Evolutionary conservation across 306 rosid species (phyloP).

Genomic region (Castanopsis chinensis): DNA sequence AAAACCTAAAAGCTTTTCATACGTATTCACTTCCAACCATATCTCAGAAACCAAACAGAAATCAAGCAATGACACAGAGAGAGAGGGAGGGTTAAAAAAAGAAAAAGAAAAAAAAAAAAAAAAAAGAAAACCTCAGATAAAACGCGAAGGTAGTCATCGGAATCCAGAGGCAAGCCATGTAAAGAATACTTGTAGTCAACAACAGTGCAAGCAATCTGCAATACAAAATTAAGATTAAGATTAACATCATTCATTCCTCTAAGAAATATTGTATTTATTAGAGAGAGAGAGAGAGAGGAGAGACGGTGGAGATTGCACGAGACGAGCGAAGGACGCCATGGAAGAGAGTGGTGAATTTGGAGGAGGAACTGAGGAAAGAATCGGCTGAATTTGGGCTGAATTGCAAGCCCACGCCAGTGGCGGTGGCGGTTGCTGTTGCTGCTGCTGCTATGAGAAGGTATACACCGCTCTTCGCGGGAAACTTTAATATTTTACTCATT

Average conservation of each 20-base stretch:
- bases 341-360: slow-evolving; percentile 24
- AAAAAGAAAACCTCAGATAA: slow-evolving; percentile 51
- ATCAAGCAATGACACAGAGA: neutral
- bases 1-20: no score
- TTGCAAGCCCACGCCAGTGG: slow-evolving; percentile 25
- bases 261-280: no score
- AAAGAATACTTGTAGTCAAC: slow-evolving; percentile 69
- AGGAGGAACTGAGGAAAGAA: slow-evolving; percentile 8
- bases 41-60: neutral
- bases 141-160: slow-evolving; percentile 55
- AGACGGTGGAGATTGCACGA: slow-evolving; percentile 67
- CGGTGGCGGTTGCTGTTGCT: slow-evolving; percentile 25
- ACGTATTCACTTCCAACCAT: neutral
- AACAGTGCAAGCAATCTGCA: slow-evolving; percentile 57
- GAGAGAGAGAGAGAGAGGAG: neutral
- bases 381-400: slow-evolving; percentile 17
- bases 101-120: neutral
- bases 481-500: slow-evolving; percentile 24
- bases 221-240: neutral
- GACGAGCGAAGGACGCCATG: slow-evolving; percentile 68
- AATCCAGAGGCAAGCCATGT: slow-evolving; percentile 38
- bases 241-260: no score
- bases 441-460: slow-evolving; percentile 9
- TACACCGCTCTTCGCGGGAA: slow-evolving; percentile 44
- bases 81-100: neutral